phyloP scores from a whole-genome alignment of 164 flowering plant genomes.

The Umbellularia californica region DNA sequence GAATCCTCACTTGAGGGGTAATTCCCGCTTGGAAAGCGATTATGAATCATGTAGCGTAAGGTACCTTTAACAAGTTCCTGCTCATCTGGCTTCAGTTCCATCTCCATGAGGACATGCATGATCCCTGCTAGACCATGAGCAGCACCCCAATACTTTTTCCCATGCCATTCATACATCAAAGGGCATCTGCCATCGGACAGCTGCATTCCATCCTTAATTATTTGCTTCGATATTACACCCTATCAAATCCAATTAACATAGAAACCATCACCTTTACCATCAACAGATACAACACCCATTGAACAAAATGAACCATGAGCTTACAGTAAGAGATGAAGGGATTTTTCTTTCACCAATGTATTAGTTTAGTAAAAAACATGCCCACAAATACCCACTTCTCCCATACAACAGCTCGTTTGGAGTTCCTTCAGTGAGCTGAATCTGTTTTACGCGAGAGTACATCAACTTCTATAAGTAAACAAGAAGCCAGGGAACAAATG shows the following conservation, averaged over 20 bases:
- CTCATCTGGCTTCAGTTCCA: constrained; percentile 60
- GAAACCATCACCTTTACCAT: neutral
- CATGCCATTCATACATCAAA: constrained; percentile 64
- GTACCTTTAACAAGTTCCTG: constrained; percentile 58
- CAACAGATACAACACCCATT: neutral
- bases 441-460: constrained; percentile 20
- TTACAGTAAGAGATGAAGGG: constrained; percentile 32
- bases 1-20: constrained; percentile 68
- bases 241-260: constrained; percentile 12
- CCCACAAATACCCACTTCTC: constrained; percentile 54
- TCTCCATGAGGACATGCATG: constrained; percentile 68
- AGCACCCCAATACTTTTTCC: constrained; percentile 65
- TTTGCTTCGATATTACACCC: constrained; percentile 35
- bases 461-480: neutral
- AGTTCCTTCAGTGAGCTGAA: constrained; percentile 37
- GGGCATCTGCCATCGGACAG: constrained; percentile 42
- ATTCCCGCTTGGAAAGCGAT: constrained; percentile 73
- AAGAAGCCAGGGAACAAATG: neutral
- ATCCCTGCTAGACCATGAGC: constrained; percentile 92
- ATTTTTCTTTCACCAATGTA: constrained; percentile 39
- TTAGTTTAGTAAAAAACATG: constrained; percentile 47
- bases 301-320: constrained; percentile 1
- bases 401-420: constrained; percentile 59
- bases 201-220: constrained; percentile 42
- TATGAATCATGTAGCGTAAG: constrained; percentile 60